phyloP scores from a whole-genome alignment of 2,329 filamentous ascomycete species.

The Lecanicillium sp. region DNA sequence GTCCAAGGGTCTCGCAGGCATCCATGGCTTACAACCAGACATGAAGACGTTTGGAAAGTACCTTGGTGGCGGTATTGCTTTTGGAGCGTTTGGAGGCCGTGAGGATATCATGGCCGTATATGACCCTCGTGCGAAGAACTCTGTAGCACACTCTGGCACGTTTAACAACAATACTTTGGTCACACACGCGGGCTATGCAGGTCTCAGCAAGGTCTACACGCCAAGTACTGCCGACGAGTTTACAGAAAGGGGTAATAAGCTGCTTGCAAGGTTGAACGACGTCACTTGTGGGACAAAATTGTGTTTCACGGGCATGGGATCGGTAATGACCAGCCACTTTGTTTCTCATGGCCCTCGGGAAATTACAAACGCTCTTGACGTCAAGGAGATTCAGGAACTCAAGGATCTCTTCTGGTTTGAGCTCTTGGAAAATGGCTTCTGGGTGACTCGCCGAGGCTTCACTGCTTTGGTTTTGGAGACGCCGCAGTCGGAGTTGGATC shows the following conservation, averaged over 20 bases:
- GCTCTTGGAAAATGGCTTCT: conserved; percentile 35
- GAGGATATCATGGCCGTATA: conserved; percentile 50
- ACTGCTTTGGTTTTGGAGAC: conserved; percentile 31
- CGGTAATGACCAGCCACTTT: conserved; percentile 29
- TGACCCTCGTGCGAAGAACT: conserved; percentile 34
- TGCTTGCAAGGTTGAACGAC: conserved; percentile 21
- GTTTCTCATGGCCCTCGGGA: conserved; percentile 18
- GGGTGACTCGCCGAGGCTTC: conserved; percentile 31
- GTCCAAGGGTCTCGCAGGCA: conserved; percentile 37
- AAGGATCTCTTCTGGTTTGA: conserved; percentile 37
- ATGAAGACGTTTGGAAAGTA: conserved; percentile 59
- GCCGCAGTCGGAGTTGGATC: conserved; percentile 28
- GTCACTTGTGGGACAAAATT: conserved; percentile 25
- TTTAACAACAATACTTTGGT: conserved; percentile 60
- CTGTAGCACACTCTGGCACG: conserved; percentile 50
- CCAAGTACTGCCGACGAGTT: conserved; percentile 21
- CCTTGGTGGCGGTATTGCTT: conserved; percentile 56
- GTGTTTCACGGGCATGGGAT: conserved; percentile 28
- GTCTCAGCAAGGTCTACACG: conserved; percentile 26
- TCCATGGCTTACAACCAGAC: conserved; percentile 43
- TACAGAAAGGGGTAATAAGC: conserved; percentile 21
- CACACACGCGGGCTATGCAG: conserved; percentile 45
- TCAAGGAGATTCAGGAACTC: conserved; percentile 22
- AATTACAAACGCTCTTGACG: conserved; percentile 19
- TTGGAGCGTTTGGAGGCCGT: conserved; percentile 58